Percentiles rank a stretch among this genome's conserved stretches.
Conservation (phyloP, 177 flowering plant species). For the Tripterygium wilfordii region DNA sequence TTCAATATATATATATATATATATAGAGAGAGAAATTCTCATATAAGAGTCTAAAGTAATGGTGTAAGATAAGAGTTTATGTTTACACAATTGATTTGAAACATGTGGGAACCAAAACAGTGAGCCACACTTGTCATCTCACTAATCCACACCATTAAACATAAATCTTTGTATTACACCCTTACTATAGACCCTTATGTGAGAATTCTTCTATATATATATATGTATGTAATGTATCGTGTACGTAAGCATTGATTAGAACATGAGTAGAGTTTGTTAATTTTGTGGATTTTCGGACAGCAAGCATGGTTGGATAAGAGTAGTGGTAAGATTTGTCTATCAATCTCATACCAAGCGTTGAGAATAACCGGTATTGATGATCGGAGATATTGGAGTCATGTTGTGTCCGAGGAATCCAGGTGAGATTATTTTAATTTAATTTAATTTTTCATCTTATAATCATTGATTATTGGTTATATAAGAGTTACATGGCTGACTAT, state of each 20-base stretch:
- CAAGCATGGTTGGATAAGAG: constrained; percentile 42
- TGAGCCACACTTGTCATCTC: too few species aligned
- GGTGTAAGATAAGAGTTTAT: too few species aligned
- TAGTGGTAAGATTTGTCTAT: constrained; percentile 26
- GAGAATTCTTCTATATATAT: too few species aligned
- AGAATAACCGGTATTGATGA: constrained; percentile 49
- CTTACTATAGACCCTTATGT: too few species aligned
- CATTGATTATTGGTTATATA: too few species aligned
- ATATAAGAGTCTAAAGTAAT: too few species aligned
- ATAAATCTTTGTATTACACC: too few species aligned
- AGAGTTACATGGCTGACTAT: too few species aligned
- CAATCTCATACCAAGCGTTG: constrained; percentile 31
- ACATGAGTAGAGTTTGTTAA: neutral
- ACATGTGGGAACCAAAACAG: too few species aligned
- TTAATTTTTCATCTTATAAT: too few species aligned
- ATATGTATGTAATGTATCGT: neutral
- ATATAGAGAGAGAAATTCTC: neutral
- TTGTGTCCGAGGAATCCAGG: constrained; percentile 46
- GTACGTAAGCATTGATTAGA: neutral
- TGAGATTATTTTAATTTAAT: constrained; percentile 1
- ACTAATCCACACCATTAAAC: too few species aligned
- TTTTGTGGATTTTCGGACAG: constrained; percentile 9
- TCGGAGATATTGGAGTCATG: constrained; percentile 47
- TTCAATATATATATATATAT: neutral
- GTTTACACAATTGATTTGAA: too few species aligned